phyloP scores from a whole-genome alignment of 2,329 filamentous ascomycete species.

The Zymoseptoria passerinii region DNA sequence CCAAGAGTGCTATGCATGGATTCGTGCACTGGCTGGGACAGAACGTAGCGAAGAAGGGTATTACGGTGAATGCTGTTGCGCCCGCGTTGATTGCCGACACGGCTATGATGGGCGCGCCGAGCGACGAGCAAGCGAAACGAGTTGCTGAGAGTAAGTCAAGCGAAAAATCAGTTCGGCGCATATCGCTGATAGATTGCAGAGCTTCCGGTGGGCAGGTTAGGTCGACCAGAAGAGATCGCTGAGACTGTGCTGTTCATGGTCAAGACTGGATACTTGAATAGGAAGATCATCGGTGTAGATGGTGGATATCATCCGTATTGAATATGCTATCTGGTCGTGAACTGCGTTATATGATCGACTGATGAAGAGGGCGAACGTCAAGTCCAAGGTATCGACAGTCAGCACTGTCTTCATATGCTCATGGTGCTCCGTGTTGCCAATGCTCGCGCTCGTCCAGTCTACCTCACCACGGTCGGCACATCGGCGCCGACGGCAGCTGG shows the following conservation, averaged over 20 bases:
- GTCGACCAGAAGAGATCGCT: slow-evolving; percentile 40
- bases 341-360: background rate
- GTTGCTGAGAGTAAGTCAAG: background rate
- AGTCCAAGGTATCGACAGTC: background rate
- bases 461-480: background rate
- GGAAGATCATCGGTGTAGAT: slow-evolving; percentile 38
- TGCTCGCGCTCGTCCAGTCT: background rate
- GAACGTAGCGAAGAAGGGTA: slow-evolving; percentile 36
- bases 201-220: slow-evolving; percentile 39
- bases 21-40: slow-evolving; percentile 41
- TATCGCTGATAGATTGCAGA: slow-evolving; percentile 16
- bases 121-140: background rate
- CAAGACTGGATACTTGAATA: slow-evolving; percentile 40
- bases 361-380: background rate
- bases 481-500: background rate
- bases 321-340: background rate
- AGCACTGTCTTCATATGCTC: background rate
- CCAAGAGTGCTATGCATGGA: slow-evolving; percentile 39
- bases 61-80: slow-evolving; percentile 43
- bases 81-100: slow-evolving; percentile 35
- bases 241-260: slow-evolving; percentile 43
- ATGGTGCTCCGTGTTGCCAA: background rate
- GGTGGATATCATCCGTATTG: slow-evolving; percentile 32
- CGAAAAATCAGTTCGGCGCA: background rate
- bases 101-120: background rate